Evolutionary conservation across 352 stramenopile genomes (phyloP), one percentile per base, ranked within the genome.

Genomic region (Thalassiosira mediterranea): DNA sequence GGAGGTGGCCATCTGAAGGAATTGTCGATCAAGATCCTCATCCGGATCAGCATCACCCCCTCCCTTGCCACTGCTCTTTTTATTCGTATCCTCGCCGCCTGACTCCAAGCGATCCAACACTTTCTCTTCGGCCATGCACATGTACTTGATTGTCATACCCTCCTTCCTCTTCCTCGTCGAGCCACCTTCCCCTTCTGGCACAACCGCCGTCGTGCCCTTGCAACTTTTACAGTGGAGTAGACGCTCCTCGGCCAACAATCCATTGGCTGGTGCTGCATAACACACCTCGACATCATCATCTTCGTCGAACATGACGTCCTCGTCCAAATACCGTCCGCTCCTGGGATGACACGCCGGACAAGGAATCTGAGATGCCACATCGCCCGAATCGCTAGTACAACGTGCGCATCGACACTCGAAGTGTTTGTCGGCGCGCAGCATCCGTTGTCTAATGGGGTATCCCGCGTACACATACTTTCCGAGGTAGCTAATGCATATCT

Each of bases 401-500:
- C 87, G 78, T 21, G 34, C 4, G 59, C 87, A 93, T 10, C 64
- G 42, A 70, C 87, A 93, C 8, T 57, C 29, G 70, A 93, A 93
- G 65, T 88, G 77, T 56, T 93, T 93, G 13, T 75, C 79, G 7
- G 38, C 23, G 26, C 47, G 38, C 8, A 93, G 62, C 28, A 76
- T 73, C 21, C 76, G 44, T 51, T 81, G 72, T 21, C 87, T 63
- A 23, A 69, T 57, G 21, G 59, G 42, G 64, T 72, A 76, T 38
- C 88, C 83, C 2, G 84, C 61, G 74, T 87, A 93, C 0, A 89
- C 32, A 52, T 86, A 80, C 25, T 79, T 74, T 17, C 84, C 84
- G 13, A 91, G 66, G 42, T 93, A 93, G 0, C 80, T 90, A 63
- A 91, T 90, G 8, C 38, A 85, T 54, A 93, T 91, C 72, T 91